These are phyloP conservation scores for Lentinula edodes DNA, from an alignment of 768 basidiomycete species.

Conservation along the genomic window DNA sequence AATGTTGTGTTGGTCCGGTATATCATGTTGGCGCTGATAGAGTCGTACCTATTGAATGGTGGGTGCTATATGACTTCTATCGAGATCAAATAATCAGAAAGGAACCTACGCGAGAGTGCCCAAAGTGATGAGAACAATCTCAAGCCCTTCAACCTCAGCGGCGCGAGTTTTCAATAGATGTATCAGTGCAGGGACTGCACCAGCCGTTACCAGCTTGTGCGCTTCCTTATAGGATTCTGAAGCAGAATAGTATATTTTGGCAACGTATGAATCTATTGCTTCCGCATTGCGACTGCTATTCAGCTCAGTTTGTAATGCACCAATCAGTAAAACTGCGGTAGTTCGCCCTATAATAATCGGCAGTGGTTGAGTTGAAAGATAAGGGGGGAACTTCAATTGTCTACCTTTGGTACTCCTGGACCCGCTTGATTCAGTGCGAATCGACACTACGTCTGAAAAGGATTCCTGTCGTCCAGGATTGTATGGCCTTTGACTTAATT, in stretches of 20 bases:
- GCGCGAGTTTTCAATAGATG: slow-evolving; percentile 19
- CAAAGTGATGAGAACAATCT: slow-evolving; percentile 17
- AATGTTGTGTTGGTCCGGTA: slow-evolving; percentile 17
- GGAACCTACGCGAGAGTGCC: slow-evolving; percentile 18
- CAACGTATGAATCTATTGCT: slow-evolving; percentile 17
- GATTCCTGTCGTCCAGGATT: background rate
- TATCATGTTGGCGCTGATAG: slow-evolving; percentile 21
- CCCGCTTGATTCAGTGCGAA: background rate
- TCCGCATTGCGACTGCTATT: slow-evolving; percentile 16
- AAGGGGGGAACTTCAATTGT: background rate
- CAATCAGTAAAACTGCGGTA: slow-evolving; percentile 18
- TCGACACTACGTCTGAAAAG: background rate
- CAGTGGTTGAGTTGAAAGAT: background rate
- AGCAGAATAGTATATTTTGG: slow-evolving; percentile 15
- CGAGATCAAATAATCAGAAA: background rate
- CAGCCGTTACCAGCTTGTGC: slow-evolving; percentile 21
- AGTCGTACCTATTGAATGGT: slow-evolving; percentile 12
- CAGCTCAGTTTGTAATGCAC: slow-evolving; percentile 19
- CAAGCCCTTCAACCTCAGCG: slow-evolving; percentile 16
- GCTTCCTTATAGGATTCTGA: slow-evolving; percentile 18
- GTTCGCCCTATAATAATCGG: slow-evolving; percentile 2
- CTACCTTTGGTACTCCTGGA: background rate
- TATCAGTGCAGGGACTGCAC: slow-evolving; percentile 17
- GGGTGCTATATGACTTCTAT: too few relatives aligned
- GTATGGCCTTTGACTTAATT: background rate